These are phyloP conservation scores for Dendrothele bispora DNA, from an alignment of 768 basidiomycete species.

Conservation along the genomic window DNA sequence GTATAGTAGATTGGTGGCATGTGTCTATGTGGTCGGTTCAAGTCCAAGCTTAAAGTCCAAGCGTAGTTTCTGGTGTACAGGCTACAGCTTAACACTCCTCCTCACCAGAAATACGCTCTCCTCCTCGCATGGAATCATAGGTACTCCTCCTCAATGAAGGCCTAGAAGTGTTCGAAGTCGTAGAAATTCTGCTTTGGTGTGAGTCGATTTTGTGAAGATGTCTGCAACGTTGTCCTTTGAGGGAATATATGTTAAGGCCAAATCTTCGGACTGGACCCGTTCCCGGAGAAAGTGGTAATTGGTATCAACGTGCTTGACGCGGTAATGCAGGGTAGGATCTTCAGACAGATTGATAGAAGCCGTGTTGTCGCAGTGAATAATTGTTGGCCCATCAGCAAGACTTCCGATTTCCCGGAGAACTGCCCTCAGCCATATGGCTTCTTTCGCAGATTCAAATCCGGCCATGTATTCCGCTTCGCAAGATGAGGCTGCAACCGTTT, in stretches of 20 bases:
- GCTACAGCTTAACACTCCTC: too few relatives aligned
- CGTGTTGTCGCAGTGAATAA: slow-evolving; percentile 5
- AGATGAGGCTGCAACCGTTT: slow-evolving; percentile 36
- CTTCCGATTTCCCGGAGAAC: slow-evolving; percentile 23
- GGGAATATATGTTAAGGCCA: slow-evolving; percentile 28
- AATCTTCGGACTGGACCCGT: too few relatives aligned
- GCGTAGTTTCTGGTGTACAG: too few relatives aligned
- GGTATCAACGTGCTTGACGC: slow-evolving; percentile 40
- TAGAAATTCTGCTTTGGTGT: slow-evolving; percentile 12
- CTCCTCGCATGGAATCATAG: too few relatives aligned
- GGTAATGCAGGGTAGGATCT: slow-evolving; percentile 32
- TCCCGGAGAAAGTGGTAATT: slow-evolving; percentile 38
- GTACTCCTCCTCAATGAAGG: slow-evolving; percentile 15
- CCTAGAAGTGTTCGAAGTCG: slow-evolving; percentile 17
- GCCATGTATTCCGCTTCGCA: slow-evolving; percentile 48
- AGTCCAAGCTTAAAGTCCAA: too few relatives aligned
- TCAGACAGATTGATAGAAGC: slow-evolving; percentile 36
- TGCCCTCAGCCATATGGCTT: too few relatives aligned
- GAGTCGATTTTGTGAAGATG: slow-evolving; percentile 39
- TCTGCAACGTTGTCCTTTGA: slow-evolving; percentile 38
- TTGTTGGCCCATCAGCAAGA: slow-evolving; percentile 17
- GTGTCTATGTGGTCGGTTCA: too few relatives aligned
- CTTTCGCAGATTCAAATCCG: slow-evolving; percentile 25
- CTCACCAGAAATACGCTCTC: too few relatives aligned
- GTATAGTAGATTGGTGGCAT: neutral